phyloP scores from a whole-genome alignment of 495 filamentous ascomycete species.

The Penicillium maclennaniae region DNA sequence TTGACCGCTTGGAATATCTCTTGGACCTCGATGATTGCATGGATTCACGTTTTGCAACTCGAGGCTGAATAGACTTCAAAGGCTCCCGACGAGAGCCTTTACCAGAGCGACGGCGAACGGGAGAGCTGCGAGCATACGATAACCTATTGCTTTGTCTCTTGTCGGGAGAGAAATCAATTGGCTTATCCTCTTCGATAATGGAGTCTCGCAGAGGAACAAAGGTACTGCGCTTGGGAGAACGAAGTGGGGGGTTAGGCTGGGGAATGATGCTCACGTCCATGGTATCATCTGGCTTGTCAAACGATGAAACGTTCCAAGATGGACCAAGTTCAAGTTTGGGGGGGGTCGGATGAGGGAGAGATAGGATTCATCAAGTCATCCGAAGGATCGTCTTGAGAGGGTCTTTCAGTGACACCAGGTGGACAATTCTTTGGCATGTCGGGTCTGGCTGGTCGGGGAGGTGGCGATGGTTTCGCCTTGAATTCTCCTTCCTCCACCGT shows the following conservation, averaged over 20 bases:
- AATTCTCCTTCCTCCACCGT: constrained; percentile 26
- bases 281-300: constrained; percentile 20
- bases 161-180: constrained; percentile 14
- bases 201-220: constrained; percentile 27
- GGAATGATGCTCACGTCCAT: constrained; percentile 11
- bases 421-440: constrained; percentile 27
- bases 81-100: constrained; percentile 38
- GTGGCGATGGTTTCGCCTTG: constrained; percentile 20
- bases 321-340: constrained; percentile 38
- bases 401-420: constrained; percentile 22
- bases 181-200: constrained; percentile 25
- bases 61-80: constrained; percentile 37
- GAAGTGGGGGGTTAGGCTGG: constrained; percentile 26
- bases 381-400: constrained; percentile 20
- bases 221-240: constrained; percentile 29
- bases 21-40: constrained; percentile 39
- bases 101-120: constrained; percentile 30
- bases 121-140: constrained; percentile 29
- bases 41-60: constrained; percentile 42
- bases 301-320: constrained; percentile 32
- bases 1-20: constrained; percentile 42
- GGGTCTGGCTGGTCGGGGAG: constrained; percentile 21
- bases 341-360: constrained; percentile 25
- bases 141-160: constrained; percentile 30
- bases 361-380: constrained; percentile 25